Evolutionary conservation across 1,284 basidiomycete genomes (phyloP).

Genomic region (Leccinum subrobustum): DNA sequence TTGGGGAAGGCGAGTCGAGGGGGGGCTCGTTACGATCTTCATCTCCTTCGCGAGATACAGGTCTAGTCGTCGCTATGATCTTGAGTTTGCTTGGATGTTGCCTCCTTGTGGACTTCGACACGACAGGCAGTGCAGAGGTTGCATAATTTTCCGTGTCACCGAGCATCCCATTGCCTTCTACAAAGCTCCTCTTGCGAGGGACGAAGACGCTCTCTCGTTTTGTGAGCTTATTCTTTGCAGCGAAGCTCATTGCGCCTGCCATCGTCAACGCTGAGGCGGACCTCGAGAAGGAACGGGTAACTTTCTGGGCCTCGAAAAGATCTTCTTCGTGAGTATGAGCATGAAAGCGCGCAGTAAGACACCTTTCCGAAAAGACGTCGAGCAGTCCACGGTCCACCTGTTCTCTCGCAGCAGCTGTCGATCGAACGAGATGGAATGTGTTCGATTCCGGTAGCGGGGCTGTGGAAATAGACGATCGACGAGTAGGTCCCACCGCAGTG

Average conservation of each 20-base stretch:
- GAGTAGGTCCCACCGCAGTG: constrained; percentile 35
- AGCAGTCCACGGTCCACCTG: constrained; percentile 65
- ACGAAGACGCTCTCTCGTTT: constrained; percentile 68
- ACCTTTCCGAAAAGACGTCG: constrained; percentile 67
- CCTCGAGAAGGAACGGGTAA: constrained; percentile 42
- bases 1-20: constrained; percentile 43
- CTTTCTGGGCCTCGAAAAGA: constrained; percentile 56
- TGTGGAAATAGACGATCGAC: constrained; percentile 52
- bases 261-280: constrained; percentile 53
- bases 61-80: constrained; percentile 35
- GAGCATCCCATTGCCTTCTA: constrained; percentile 28
- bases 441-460: constrained; percentile 50
- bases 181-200: constrained; percentile 48
- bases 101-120: constrained; percentile 29
- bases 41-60: constrained; percentile 24
- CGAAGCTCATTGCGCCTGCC: constrained; percentile 47
- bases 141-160: constrained; percentile 25
- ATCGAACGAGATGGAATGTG: constrained; percentile 67
- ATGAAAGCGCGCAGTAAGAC: constrained; percentile 58
- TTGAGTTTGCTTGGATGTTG: constrained; percentile 47
- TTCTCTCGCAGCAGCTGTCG: constrained; percentile 64
- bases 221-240: constrained; percentile 57
- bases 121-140: neutral
- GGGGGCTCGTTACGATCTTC: constrained; percentile 18
- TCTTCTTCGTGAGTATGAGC: constrained; percentile 61